phyloP scores from a whole-genome alignment of 1,139 yeast genomes.

The Nakaseomyces nivariensis region DNA sequence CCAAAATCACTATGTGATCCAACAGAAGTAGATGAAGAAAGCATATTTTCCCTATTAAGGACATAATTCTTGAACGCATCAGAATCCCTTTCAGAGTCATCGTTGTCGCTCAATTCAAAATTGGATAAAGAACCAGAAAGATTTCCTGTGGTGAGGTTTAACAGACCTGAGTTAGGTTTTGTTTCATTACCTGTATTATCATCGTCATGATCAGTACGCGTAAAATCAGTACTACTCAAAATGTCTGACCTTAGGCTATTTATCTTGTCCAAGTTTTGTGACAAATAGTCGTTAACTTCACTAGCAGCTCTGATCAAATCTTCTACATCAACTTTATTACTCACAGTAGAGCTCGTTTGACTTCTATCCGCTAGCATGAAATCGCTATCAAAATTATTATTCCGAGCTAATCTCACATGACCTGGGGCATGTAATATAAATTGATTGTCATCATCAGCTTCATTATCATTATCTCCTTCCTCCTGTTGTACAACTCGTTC shows the following conservation, averaged over 20 bases:
- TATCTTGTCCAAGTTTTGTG: constrained; percentile 21
- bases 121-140: constrained; percentile 26
- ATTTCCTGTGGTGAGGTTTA: constrained; percentile 14
- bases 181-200: background rate
- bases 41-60: background rate
- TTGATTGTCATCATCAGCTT: background rate
- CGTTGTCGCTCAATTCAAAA: constrained; percentile 24
- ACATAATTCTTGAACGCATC: background rate
- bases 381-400: constrained; percentile 2
- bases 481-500: background rate
- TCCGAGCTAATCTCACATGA: background rate
- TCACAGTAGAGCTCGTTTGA: constrained; percentile 8
- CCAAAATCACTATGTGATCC: constrained; percentile 1
- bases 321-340: constrained; percentile 20
- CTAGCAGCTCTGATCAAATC: constrained; percentile 25
- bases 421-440: constrained; percentile 1
- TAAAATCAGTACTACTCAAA: constrained; percentile 7
- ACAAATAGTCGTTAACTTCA: constrained; percentile 22
- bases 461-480: background rate
- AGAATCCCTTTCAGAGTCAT: background rate
- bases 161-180: background rate
- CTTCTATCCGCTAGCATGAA: constrained; percentile 1
- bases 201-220: background rate
- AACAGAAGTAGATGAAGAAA: background rate
- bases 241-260: constrained; percentile 17